phyloP scores from a whole-genome alignment of 1,284 basidiomycete species.

The Salmacisia buchloeana region DNA sequence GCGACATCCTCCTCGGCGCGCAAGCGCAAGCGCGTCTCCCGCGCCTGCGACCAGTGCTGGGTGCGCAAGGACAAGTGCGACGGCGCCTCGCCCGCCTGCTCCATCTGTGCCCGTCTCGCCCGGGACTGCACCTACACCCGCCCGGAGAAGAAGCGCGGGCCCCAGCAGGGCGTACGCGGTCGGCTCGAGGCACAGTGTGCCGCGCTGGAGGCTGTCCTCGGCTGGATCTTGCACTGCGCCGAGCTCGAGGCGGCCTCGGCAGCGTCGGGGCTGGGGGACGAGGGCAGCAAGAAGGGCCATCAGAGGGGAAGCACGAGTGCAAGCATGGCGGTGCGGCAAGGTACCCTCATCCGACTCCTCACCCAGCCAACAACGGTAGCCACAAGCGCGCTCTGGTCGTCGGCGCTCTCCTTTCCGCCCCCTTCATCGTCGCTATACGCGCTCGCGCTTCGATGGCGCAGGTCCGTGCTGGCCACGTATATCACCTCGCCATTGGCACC shows the following conservation, averaged over 20 bases:
- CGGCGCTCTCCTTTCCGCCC: not conserved
- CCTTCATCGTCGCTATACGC: not conserved
- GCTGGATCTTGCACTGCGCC: not conserved
- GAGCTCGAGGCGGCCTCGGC: not conserved
- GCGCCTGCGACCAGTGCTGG: constrained; percentile 16
- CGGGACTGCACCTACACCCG: constrained; percentile 15
- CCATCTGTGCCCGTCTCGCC: constrained; percentile 7
- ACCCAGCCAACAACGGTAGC: not conserved
- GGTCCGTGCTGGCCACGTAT: not conserved
- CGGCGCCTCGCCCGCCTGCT: constrained; percentile 12
- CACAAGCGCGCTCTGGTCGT: not conserved
- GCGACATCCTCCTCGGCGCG: not conserved
- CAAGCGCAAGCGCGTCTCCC: constrained; percentile 14
- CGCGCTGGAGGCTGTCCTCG: not conserved
- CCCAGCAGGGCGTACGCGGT: constrained; percentile 15
- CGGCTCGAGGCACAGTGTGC: constrained; percentile 11
- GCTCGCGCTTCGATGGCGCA: not conserved
- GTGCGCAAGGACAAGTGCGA: constrained; percentile 16
- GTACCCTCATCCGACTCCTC: not conserved
- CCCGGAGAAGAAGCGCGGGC: constrained; percentile 15
- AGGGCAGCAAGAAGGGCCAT: not conserved
- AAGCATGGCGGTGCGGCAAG: not conserved
- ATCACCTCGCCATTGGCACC: not conserved
- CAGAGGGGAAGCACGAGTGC: not conserved
- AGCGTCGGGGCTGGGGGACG: not conserved